A percentile compares a stretch with the other conserved stretches of the same genome.
Conservation (phyloP, 805 yeast species). For the Wickerhamomyces rabaulensis region DNA sequence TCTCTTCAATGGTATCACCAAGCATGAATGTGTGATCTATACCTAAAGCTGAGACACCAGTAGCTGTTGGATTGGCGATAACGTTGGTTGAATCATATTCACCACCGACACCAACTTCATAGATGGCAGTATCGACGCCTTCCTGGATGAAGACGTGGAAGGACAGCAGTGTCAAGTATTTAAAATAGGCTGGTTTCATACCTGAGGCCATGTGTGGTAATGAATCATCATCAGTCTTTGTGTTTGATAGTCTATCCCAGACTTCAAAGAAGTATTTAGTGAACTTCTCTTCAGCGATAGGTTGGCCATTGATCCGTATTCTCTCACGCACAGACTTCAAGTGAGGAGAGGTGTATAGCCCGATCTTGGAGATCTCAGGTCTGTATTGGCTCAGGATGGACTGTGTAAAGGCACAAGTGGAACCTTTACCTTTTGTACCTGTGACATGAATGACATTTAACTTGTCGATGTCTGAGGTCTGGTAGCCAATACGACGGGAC, state of each 20-base stretch:
- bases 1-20: constrained; percentile 82
- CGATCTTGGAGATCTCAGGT: constrained; percentile 53
- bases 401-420: constrained; percentile 92
- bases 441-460: constrained; percentile 87
- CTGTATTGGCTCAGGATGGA: constrained; percentile 67
- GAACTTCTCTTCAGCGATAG: constrained; percentile 75
- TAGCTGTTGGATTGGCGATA: constrained; percentile 69
- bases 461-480: constrained; percentile 60
- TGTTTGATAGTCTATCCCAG: constrained; percentile 70
- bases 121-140: constrained; percentile 88
- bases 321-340: constrained; percentile 89
- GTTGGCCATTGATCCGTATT: constrained; percentile 79
- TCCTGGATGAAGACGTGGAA: constrained; percentile 88
- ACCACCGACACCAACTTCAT: constrained; percentile 98
- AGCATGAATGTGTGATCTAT: constrained; percentile 79
- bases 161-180: constrained; percentile 81
- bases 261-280: constrained; percentile 90
- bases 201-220: constrained; percentile 75
- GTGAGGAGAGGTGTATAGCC: constrained; percentile 96
- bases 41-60: constrained; percentile 84
- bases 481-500: constrained; percentile 65
- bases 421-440: constrained; percentile 98
- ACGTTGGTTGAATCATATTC: constrained; percentile 95
- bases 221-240: constrained; percentile 39
- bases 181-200: constrained; percentile 87